Evolutionary conservation across 495 filamentous ascomycete genomes (phyloP).

Genomic region (Mytilinidion resinicola): DNA sequence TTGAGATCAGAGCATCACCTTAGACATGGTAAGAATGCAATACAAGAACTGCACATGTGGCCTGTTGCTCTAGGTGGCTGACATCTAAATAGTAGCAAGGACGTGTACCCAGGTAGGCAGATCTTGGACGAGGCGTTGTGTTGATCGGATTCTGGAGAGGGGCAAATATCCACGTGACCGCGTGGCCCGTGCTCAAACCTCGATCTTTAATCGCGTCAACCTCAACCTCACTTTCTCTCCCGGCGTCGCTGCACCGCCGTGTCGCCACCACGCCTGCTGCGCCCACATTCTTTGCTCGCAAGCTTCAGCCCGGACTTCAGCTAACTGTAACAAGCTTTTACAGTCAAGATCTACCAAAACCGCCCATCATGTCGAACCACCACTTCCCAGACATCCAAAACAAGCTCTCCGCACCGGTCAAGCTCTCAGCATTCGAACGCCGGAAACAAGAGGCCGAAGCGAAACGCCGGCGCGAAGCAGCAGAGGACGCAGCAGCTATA

Average conservation of each 20-base stretch:
- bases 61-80: too few relatives aligned
- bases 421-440: conserved; percentile 87
- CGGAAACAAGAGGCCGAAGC: conserved; percentile 91
- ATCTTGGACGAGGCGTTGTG: too few relatives aligned
- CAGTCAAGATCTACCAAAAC: conserved; percentile 3
- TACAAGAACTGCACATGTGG: too few relatives aligned
- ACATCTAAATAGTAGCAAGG: too few relatives aligned
- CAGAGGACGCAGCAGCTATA: conserved; percentile 83
- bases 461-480: conserved; percentile 65
- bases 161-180: not conserved
- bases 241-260: not conserved
- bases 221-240: not conserved
- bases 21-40: too few relatives aligned
- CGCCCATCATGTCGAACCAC: conserved; percentile 12
- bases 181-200: not conserved
- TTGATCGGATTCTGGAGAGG: too few relatives aligned
- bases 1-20: too few relatives aligned
- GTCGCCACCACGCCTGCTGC: too few relatives aligned
- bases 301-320: too few relatives aligned
- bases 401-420: conserved; percentile 76
- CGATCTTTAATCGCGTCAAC: not conserved
- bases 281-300: too few relatives aligned
- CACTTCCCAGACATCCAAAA: conserved; percentile 78
- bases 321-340: too few relatives aligned
- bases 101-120: too few relatives aligned